Evolutionary conservation across 208 protist species (phyloP).

Genomic region (Tritrichomonas foetus): DNA sequence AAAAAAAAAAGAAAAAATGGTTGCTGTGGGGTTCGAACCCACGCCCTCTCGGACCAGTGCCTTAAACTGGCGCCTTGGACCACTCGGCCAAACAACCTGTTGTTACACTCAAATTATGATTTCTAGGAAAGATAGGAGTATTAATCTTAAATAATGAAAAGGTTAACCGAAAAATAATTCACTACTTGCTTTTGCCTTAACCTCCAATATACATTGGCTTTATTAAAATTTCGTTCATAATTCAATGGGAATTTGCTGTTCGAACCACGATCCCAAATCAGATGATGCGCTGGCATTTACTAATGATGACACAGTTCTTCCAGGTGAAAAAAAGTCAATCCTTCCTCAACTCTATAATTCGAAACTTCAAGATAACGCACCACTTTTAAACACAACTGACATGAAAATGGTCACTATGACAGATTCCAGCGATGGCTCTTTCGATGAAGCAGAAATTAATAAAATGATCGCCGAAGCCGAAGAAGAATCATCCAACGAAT

Average conservation of each 20-base stretch:
- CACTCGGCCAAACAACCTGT: too few relatives aligned
- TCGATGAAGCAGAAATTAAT: background rate
- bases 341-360: background rate
- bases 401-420: background rate
- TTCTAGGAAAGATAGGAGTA: too few relatives aligned
- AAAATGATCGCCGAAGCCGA: background rate
- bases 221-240: too few relatives aligned
- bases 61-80: too few relatives aligned
- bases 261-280: background rate
- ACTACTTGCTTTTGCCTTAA: too few relatives aligned
- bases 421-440: background rate
- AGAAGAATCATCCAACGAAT: background rate
- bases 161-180: too few relatives aligned
- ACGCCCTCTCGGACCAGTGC: too few relatives aligned
- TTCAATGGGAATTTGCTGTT: constrained; percentile 6
- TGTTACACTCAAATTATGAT: too few relatives aligned
- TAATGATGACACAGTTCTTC: background rate
- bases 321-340: background rate
- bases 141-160: too few relatives aligned
- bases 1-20: too few relatives aligned
- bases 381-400: background rate
- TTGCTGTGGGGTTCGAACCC: too few relatives aligned
- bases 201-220: too few relatives aligned
- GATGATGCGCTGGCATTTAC: background rate
- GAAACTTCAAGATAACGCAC: background rate